Percentiles rank a stretch among this genome's conserved stretches.
These are phyloP conservation scores for Monosporascus ibericus DNA, from an alignment of 2,329 filamentous ascomycete genomes.

Conservation along the genomic window DNA sequence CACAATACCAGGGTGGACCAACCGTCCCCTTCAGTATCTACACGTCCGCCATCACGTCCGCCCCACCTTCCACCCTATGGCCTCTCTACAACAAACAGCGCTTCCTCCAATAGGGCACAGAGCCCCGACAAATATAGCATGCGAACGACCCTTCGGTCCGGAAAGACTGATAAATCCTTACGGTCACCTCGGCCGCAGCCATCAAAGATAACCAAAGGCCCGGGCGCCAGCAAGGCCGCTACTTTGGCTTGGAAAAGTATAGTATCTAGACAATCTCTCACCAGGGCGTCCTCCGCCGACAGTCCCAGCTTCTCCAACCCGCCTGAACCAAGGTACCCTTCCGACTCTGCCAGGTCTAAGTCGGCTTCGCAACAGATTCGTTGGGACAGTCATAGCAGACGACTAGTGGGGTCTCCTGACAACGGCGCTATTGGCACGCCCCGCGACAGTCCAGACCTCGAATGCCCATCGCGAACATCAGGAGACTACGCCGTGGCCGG, in stretches of 20 bases:
- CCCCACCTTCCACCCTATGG: conserved; percentile 26
- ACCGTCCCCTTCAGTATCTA: conserved; percentile 19
- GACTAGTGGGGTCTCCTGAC: conserved; percentile 38
- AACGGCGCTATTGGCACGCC: conserved; percentile 21
- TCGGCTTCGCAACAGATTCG: conserved; percentile 29
- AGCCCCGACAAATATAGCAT: conserved; percentile 58
- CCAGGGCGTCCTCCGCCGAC: conserved; percentile 21
- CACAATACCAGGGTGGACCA: conserved; percentile 17
- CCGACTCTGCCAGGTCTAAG: conserved; percentile 23
- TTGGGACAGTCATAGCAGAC: conserved; percentile 51
- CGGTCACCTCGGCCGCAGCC: conserved; percentile 34
- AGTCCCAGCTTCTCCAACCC: conserved; percentile 7
- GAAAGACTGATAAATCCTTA: conserved; percentile 36
- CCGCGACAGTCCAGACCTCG: conserved; percentile 20
- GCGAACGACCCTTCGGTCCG: conserved; percentile 53
- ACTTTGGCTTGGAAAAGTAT: conserved; percentile 55
- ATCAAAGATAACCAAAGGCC: conserved; percentile 39
- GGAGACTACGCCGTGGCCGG: conserved; percentile 32
- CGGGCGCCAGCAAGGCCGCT: conserved; percentile 56
- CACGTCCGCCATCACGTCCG: conserved; percentile 6
- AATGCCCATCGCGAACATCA: conserved; percentile 29
- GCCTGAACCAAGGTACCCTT: conserved; percentile 24
- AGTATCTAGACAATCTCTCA: conserved; percentile 31
- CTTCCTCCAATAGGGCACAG: conserved; percentile 34
- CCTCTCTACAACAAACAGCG: conserved; percentile 15